phyloP scores from a whole-genome alignment of 1,284 basidiomycete species.

The Agaricales sp. region DNA sequence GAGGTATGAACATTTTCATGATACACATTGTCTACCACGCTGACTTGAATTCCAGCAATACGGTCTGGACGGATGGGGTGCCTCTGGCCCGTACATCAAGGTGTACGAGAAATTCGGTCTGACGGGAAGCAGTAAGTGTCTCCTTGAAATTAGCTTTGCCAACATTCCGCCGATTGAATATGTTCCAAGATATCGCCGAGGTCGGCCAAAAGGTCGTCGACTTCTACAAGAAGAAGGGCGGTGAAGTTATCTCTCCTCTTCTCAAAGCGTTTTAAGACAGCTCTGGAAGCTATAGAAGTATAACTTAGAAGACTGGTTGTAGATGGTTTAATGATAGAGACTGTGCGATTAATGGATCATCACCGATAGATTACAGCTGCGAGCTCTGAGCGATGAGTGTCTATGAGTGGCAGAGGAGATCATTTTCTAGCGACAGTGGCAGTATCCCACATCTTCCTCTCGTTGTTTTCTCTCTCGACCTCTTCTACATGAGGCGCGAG shows the following conservation, averaged over 20 bases:
- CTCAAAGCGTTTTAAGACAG: constrained; percentile 49
- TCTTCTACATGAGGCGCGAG: constrained; percentile 74
- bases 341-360: too few relatives aligned
- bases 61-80: constrained; percentile 75
- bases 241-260: constrained; percentile 70
- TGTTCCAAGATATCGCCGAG: constrained; percentile 59
- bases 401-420: background rate
- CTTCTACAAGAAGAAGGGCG: constrained; percentile 80
- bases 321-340: background rate
- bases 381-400: background rate
- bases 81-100: constrained; percentile 83
- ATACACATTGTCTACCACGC: background rate
- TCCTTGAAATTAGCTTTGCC: constrained; percentile 4
- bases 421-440: constrained; percentile 34
- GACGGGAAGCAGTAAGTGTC: constrained; percentile 60
- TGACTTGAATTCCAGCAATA: constrained; percentile 42
- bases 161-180: constrained; percentile 6
- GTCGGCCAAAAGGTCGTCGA: constrained; percentile 79
- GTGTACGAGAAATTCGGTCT: constrained; percentile 87
- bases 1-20: constrained; percentile 35
- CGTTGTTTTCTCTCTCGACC: constrained; percentile 69
- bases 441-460: constrained; percentile 82
- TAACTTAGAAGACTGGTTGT: background rate
- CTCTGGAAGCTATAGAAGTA: too few relatives aligned
- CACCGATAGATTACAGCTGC: too few relatives aligned